Evolutionary conservation across 2,329 filamentous ascomycete species (phyloP), one percentile per base, ranked within the genome.

Genomic region (Hypoxylon rubiginosum): DNA sequence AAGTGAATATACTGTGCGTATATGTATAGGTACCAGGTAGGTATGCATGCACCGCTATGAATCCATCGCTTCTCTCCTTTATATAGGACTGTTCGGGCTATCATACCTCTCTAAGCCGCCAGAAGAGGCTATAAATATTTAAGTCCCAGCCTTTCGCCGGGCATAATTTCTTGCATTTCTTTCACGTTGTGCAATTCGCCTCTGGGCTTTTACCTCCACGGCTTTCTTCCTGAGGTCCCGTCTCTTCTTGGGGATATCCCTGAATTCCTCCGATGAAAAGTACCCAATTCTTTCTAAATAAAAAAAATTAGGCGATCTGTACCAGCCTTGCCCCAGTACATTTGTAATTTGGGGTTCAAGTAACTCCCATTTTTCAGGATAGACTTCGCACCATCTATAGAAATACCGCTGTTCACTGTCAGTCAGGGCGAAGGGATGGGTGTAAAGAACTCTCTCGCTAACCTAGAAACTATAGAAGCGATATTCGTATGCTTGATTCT

Each of bases 291-390:
- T 3, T n/a, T 41, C 11, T n/a, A 11, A 13, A 39, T 5, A 4
- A 11, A 4, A 13, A n/a, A 10, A 10, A 10, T n/a, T 15, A 4
- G 36, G 36, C 36, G 36, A 10, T 13, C 26, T 26, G 8, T 54
- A 8, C 43, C 32, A 54, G 54, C 32, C 51, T 41, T 7, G 34
- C 6, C 56, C 51, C 19, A 56, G 28, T 26, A 6, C 13, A 19
- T 4, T 11, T 21, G 55, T 58, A 10, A 58, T 21, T 34, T 24
- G 1, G 15, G 56, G 36, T 24, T 45, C 48, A 6, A 52, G 28
- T 32, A 30, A 26, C 13, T 24, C 24, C 21, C 15, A 51, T 36
- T 1, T 13, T 34, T 52, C 26, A 26, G 43, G 30, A 15, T 19
- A 19, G 1, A 7, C 8, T 13, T 46, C 17, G 9, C 45, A 17